Percentiles rank a stretch among this genome's conserved stretches.
Evolutionary conservation across 2,329 filamentous ascomycete species (phyloP).

Genomic region (Xylaria arbuscula): DNA sequence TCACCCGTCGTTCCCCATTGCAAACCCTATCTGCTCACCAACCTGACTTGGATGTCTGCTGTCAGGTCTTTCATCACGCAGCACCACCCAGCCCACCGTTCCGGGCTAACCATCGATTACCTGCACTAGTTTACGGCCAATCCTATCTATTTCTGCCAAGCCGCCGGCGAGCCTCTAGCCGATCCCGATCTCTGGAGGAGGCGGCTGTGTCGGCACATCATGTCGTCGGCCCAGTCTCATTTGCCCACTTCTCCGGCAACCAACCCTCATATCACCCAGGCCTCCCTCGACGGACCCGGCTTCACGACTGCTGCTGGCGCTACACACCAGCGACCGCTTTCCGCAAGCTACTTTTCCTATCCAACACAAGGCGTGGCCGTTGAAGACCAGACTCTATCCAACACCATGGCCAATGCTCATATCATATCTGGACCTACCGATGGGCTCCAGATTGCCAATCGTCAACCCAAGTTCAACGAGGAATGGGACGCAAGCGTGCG

Average conservation of each 20-base stretch:
- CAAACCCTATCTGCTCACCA: constrained; percentile 24
- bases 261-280: constrained; percentile 40
- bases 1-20: constrained; percentile 1
- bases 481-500: constrained; percentile 77
- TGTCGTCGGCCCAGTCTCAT: constrained; percentile 42
- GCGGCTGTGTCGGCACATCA: constrained; percentile 38
- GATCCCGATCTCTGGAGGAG: constrained; percentile 23
- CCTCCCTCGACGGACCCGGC: constrained; percentile 36
- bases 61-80: not conserved
- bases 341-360: constrained; percentile 49
- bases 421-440: constrained; percentile 44
- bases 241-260: constrained; percentile 25
- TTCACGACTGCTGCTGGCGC: constrained; percentile 29
- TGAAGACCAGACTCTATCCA: constrained; percentile 52
- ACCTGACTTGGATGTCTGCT: not conserved
- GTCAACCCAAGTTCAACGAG: constrained; percentile 70
- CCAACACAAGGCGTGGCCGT: constrained; percentile 40
- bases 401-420: constrained; percentile 54
- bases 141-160: constrained; percentile 10
- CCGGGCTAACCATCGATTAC: constrained; percentile 1
- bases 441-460: constrained; percentile 41
- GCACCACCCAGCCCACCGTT: not conserved
- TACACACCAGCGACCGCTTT: constrained; percentile 36
- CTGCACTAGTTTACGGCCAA: constrained; percentile 10
- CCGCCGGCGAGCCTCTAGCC: constrained; percentile 17